Conservation (phyloP, 306 rosid genomes). For the Trichosanthes cucumerina region DNA sequence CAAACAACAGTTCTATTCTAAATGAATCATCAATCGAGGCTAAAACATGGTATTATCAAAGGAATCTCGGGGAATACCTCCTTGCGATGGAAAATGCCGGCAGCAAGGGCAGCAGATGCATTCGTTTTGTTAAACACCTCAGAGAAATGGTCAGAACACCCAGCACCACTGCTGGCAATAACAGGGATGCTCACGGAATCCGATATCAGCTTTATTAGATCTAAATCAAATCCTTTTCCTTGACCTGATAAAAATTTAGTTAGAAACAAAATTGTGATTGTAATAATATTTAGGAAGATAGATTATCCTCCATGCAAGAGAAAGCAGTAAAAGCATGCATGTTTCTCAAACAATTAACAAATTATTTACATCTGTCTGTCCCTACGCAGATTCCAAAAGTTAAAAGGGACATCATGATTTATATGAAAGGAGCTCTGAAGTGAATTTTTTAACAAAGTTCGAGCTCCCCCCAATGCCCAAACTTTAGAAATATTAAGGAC, state of each 20-base stretch:
- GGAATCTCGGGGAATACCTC: constrained; percentile 39
- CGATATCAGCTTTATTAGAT: constrained; percentile 57
- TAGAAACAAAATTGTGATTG: not conserved
- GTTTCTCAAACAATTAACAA: not conserved
- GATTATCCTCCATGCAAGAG: not conserved
- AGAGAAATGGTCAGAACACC: constrained; percentile 61
- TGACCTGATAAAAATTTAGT: constrained; percentile 52
- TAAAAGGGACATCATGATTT: not conserved
- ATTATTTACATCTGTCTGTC: not conserved
- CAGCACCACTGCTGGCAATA: constrained; percentile 98
- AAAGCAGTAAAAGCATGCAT: not conserved
- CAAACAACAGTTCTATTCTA: not conserved
- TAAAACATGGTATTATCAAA: not conserved
- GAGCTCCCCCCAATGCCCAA: too few species aligned
- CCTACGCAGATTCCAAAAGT: not conserved
- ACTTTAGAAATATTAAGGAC: too few species aligned
- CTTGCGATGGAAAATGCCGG: constrained; percentile 94
- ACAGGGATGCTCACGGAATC: constrained; percentile 87
- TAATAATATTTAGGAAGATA: not conserved
- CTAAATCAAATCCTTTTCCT: constrained; percentile 87
- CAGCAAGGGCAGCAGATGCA: constrained; percentile 98
- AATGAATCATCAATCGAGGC: not conserved
- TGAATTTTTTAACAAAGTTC: not conserved
- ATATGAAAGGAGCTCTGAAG: not conserved
- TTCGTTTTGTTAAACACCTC: constrained; percentile 68